Evolutionary conservation across 305 asterid species (phyloP).

Genomic region (Fraxinus xanthoxyloides): DNA sequence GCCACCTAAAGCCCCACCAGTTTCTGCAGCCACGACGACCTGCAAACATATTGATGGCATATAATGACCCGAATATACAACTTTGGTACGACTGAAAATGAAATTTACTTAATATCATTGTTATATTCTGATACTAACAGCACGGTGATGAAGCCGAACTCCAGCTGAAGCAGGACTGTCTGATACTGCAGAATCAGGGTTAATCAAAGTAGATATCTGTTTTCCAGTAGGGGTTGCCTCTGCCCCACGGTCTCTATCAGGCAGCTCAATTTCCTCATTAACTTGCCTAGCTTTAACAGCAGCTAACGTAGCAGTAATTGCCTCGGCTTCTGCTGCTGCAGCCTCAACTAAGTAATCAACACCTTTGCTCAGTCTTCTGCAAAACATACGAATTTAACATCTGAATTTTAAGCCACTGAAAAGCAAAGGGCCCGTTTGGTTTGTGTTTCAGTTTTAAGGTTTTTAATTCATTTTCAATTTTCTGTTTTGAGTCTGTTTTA

Average conservation of each 20-base stretch:
- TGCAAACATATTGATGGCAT: slow-evolving; percentile 37
- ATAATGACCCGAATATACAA: slow-evolving; percentile 18
- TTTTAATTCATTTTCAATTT: background rate
- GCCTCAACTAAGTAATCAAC: slow-evolving; percentile 95
- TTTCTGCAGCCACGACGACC: slow-evolving; percentile 98
- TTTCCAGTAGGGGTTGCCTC: slow-evolving; percentile 95
- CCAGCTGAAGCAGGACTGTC: slow-evolving; percentile 73
- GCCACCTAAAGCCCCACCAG: slow-evolving; percentile 96
- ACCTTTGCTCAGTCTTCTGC: slow-evolving; percentile 76
- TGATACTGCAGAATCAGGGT: slow-evolving; percentile 62
- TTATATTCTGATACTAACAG: slow-evolving; percentile 59
- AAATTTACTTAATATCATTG: slow-evolving; percentile 9
- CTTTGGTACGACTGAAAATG: background rate
- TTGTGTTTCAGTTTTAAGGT: background rate
- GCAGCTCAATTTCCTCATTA: slow-evolving; percentile 85
- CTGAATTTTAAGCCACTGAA: slow-evolving; percentile 13
- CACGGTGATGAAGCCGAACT: slow-evolving; percentile 95
- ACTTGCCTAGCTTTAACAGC: slow-evolving; percentile 94
- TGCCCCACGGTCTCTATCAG: slow-evolving; percentile 90
- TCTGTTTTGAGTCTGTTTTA: background rate
- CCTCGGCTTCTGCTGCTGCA: slow-evolving; percentile 97
- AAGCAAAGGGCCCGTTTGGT: background rate
- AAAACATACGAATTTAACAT: slow-evolving; percentile 25
- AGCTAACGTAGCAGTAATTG: slow-evolving; percentile 80
- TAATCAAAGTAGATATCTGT: slow-evolving; percentile 63